A percentile compares a stretch with the other conserved stretches of the same genome.
These are phyloP conservation scores for Tetrapyrgos nigripes DNA, from an alignment of 1,284 basidiomycete genomes.

Conservation along the genomic window DNA sequence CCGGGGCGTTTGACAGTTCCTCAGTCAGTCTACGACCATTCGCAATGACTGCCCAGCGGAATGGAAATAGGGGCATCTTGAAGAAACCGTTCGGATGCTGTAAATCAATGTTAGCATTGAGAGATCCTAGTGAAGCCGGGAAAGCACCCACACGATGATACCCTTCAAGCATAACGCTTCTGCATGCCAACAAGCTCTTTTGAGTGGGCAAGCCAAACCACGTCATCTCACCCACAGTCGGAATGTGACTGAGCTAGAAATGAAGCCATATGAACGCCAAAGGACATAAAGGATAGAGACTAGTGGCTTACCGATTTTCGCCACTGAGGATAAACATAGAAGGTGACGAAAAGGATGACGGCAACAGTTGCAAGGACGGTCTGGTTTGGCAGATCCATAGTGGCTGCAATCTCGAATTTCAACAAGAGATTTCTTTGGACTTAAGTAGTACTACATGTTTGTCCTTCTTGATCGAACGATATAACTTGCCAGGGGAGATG, in stretches of 20 bases:
- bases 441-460: too few relatives aligned
- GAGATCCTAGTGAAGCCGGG: neutral
- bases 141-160: neutral
- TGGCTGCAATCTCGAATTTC: too few relatives aligned
- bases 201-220: neutral
- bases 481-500: too few relatives aligned
- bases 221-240: neutral
- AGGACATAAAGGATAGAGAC: too few relatives aligned
- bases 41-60: neutral
- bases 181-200: neutral
- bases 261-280: too few relatives aligned
- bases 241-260: neutral
- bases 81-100: slow-evolving; percentile 3
- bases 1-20: slow-evolving; percentile 1
- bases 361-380: neutral
- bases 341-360: neutral
- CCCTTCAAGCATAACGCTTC: neutral
- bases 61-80: slow-evolving; percentile 3
- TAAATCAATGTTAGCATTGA: neutral
- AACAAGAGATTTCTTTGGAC: too few relatives aligned
- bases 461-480: too few relatives aligned
- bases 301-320: neutral
- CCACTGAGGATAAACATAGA: neutral
- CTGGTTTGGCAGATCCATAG: neutral
- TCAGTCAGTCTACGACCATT: slow-evolving; percentile 2